phyloP scores from a whole-genome alignment of 2,329 filamentous ascomycete genomes.

The Canariomyces notabilis region DNA sequence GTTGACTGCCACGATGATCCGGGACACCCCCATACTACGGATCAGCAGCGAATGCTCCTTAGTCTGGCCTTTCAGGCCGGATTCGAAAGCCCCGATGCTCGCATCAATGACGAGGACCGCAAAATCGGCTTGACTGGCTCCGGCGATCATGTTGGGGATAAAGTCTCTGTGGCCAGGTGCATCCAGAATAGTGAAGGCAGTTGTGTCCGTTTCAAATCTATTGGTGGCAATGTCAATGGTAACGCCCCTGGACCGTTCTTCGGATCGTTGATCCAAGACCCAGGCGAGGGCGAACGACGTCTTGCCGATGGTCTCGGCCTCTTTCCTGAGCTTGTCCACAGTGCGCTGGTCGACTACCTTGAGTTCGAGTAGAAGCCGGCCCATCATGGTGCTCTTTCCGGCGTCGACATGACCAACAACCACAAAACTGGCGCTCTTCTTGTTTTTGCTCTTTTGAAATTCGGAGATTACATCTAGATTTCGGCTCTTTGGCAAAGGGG shows the following conservation, averaged over 20 bases:
- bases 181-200: constrained; percentile 88
- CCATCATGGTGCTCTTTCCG: constrained; percentile 97
- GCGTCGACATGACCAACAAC: constrained; percentile 96
- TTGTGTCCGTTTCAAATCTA: constrained; percentile 83
- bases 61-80: constrained; percentile 87
- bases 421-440: constrained; percentile 83
- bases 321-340: constrained; percentile 79
- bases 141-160: constrained; percentile 98
- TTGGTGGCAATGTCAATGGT: constrained; percentile 97
- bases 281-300: constrained; percentile 93
- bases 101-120: constrained; percentile 92
- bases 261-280: constrained; percentile 88
- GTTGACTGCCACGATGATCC: constrained; percentile 86
- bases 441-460: constrained; percentile 67
- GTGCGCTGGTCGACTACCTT: constrained; percentile 84
- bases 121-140: constrained; percentile 92
- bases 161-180: constrained; percentile 94
- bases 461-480: constrained; percentile 81
- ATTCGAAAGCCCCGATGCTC: constrained; percentile 85
- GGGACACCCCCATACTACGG: constrained; percentile 83
- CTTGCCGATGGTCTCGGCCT: constrained; percentile 89
- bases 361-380: constrained; percentile 81
- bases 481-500: constrained; percentile 61
- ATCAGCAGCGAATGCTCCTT: constrained; percentile 88
- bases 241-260: constrained; percentile 84